A percentile compares a stretch with the other conserved stretches of the same genome.
These are phyloP conservation scores for Alnus rubra DNA, from an alignment of 306 rosid species.

Conservation along the genomic window DNA sequence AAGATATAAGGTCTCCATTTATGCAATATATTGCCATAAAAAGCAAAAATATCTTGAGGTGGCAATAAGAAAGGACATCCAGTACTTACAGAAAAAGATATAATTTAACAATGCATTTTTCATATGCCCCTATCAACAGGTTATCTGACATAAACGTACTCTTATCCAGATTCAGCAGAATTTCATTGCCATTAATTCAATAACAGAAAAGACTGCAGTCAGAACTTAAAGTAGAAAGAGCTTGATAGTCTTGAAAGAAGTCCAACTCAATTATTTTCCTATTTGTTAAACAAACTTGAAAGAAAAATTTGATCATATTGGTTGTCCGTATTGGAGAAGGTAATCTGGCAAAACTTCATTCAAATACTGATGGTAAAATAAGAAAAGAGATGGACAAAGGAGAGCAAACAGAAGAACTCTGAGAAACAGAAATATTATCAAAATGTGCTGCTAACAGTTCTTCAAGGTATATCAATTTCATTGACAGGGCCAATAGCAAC, in stretches of 20 bases:
- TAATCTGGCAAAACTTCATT: neutral
- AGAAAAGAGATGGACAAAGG: neutral
- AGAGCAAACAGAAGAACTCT: neutral
- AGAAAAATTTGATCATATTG: neutral
- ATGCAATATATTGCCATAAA: neutral
- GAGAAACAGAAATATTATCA: conserved; percentile 17
- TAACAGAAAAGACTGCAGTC: neutral
- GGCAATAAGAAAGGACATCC: neutral
- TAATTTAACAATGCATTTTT: neutral
- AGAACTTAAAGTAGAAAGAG: neutral
- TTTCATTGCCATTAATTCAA: neutral
- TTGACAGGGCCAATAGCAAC: neutral
- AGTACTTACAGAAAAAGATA: neutral
- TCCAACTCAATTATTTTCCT: neutral
- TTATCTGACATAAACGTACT: neutral
- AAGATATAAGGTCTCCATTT: neutral
- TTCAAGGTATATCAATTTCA: conserved; percentile 7
- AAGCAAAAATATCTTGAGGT: neutral
- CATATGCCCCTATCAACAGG: neutral
- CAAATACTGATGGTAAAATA: neutral
- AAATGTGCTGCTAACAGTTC: conserved; percentile 16
- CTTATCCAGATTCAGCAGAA: no score
- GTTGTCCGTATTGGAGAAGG: neutral
- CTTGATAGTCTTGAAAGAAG: no score
- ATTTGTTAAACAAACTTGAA: neutral